These are phyloP conservation scores for Debaryomyces prosopidis DNA, from an alignment of 805 yeast species.

Conservation along the genomic window DNA sequence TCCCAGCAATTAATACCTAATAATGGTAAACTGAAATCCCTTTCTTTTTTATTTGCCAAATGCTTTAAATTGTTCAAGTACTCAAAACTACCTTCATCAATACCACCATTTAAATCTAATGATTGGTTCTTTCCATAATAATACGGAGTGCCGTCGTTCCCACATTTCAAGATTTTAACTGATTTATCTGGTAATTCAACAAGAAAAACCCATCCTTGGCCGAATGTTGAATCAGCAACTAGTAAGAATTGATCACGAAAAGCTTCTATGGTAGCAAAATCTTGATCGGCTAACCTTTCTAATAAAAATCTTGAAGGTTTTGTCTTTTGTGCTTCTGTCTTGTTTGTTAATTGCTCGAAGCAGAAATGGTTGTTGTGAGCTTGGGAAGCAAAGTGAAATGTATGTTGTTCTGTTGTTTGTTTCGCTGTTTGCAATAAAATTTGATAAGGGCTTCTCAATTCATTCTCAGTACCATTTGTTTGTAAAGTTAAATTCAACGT, in stretches of 20 bases:
- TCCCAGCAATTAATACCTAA: slow-evolving; percentile 87
- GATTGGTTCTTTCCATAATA: slow-evolving; percentile 67
- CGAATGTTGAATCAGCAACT: slow-evolving; percentile 54
- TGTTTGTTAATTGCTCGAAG: slow-evolving; percentile 58
- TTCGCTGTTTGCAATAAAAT: slow-evolving; percentile 66
- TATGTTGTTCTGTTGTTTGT: slow-evolving; percentile 61
- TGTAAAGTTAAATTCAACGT: slow-evolving; percentile 60
- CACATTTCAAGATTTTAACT: slow-evolving; percentile 52
- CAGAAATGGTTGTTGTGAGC: slow-evolving; percentile 91
- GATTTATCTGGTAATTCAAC: slow-evolving; percentile 66
- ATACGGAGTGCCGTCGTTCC: slow-evolving; percentile 80
- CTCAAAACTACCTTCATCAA: slow-evolving; percentile 54
- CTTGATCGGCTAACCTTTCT: slow-evolving; percentile 36
- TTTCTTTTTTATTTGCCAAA: slow-evolving; percentile 39
- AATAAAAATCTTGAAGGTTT: slow-evolving; percentile 38
- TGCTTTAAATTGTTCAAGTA: slow-evolving; percentile 44
- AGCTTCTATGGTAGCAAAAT: slow-evolving; percentile 44
- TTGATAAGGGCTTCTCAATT: slow-evolving; percentile 72
- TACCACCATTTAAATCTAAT: slow-evolving; percentile 74
- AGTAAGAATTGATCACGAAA: slow-evolving; percentile 51
- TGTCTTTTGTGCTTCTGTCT: slow-evolving; percentile 30
- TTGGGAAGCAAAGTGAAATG: slow-evolving; percentile 89
- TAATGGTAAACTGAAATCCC: slow-evolving; percentile 71
- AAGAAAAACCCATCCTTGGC: slow-evolving; percentile 75
- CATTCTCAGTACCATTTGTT: slow-evolving; percentile 79